Base-by-base conservation (phyloP, 495 filamentous ascomycete species). In the Aspergillus ostianus region DNA sequence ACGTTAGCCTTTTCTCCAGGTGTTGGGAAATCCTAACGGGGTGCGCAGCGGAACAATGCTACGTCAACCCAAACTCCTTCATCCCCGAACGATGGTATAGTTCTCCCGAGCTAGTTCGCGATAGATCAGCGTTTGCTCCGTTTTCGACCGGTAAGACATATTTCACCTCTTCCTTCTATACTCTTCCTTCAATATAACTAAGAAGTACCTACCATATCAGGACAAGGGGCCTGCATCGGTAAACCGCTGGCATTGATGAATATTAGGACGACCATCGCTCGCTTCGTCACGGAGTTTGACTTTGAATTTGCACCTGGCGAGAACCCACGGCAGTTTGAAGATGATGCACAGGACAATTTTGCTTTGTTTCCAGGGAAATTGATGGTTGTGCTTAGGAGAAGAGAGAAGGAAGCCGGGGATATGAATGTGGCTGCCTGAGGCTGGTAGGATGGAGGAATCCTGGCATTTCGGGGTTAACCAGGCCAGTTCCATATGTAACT, bases 81-180 rank as follows among this genome's bases (percentile, higher is more conserved):
- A 69, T 85, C 47, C 83, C 83, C 0, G 82, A 85, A 61, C 75
- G 84, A 17, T 86, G 81, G 81, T 77, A 67, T 54, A 61, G 65
- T 3, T 46, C 61, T 26, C 75, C 77, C 0, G 36, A 61, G 6
- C 23, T 67, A 48, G 23, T 67, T 13, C 64, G 62, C 20, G 61
- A 70, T 55, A 60, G 50, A 56, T 18, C 18, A 7, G 45, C 51
- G 0, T 60, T 53, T 49, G 55, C 49, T 6, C 63, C 58, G 2
- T 59, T 63, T 49, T 44, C 19, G 15, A 30, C 48, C 47, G 61
- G 61, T n/a, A 41, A 10, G 29, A n/a, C 6, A 32, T 10, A 2
- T 7, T 32, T 32, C 29, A 32, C 10, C 1, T 1, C 36, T 41
- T 15, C 36, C 36, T 13, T 41, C 2, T 15, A 26, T 26, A 26